Base-by-base conservation (phyloP, 2,329 filamentous ascomycete species). In the Xylaria arbuscula region DNA sequence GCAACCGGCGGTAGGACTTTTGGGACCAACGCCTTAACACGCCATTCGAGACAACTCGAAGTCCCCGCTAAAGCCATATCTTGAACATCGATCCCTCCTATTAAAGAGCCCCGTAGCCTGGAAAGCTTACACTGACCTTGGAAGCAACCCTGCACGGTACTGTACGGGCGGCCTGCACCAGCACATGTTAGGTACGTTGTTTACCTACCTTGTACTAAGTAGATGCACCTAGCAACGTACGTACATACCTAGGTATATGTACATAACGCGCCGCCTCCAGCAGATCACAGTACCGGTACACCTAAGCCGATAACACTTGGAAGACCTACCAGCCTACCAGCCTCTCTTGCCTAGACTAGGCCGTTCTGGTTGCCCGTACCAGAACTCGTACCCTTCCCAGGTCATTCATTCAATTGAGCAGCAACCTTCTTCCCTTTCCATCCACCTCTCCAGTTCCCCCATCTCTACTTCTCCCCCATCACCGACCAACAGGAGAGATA, bases 391-490 rank as follows among this genome's bases (percentile, higher is more conserved):
- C 63, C 68, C 68, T 63, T 70, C 62, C 68, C 62, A 63, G 69
- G 64, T 64, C 67, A 61, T 67, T 74, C 74, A 75, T 67, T 74
- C 75, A 76, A 76, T 75, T 75, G 73, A 76, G 70, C 74, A 76
- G 72, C 73, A 70, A 75, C 74, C 72, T 74, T 73, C 74, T 71
- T 74, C 73, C 71, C 65, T 74, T 75, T 75, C 74, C 71, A 71
- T 74, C 72, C 70, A 74, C 72, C 73, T 74, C 59, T 67, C 73
- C 70, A 74, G 64, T 69, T 74, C 70, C 70, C 70, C 74, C 73
- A 73, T 75, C 70, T 67, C 69, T 63, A 69, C 70, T 68, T 72
- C 72, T 65, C 67, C 38, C 67, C 60, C 66, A 70, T 72, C 72
- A 70, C 62, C 69, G 63, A 55, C 59, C 71, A 64, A 11, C 58